phyloP scores from a whole-genome alignment of 1,284 basidiomycete genomes.

The Ustilago hordei region DNA sequence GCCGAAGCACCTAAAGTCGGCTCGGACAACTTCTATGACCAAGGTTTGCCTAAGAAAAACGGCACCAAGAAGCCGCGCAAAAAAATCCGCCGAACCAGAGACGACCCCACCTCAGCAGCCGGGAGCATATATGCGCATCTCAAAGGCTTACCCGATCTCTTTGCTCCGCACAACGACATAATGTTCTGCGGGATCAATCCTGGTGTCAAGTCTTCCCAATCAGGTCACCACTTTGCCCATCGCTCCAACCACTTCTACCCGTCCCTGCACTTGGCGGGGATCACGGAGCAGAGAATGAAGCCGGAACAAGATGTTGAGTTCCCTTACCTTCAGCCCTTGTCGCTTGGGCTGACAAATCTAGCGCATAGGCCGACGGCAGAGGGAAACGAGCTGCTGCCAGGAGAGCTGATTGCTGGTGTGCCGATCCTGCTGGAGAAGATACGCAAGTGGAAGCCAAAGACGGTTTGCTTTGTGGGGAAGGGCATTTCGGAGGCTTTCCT shows the following conservation, averaged over 20 bases:
- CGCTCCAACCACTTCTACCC: slow-evolving; percentile 57
- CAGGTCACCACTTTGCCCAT: slow-evolving; percentile 50
- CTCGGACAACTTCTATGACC: background rate
- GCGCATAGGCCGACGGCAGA: slow-evolving; percentile 48
- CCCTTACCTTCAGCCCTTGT: slow-evolving; percentile 27
- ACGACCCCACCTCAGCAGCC: slow-evolving; percentile 43
- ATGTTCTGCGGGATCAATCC: slow-evolving; percentile 59
- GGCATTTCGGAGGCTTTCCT: slow-evolving; percentile 48
- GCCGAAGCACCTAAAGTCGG: background rate
- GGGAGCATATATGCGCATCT: slow-evolving; percentile 46
- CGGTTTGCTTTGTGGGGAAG: slow-evolving; percentile 50
- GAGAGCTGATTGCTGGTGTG: slow-evolving; percentile 48
- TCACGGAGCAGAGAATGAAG: slow-evolving; percentile 43
- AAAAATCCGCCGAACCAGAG: slow-evolving; percentile 32
- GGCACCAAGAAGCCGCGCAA: slow-evolving; percentile 25
- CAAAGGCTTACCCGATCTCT: slow-evolving; percentile 37
- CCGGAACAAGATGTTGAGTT: slow-evolving; percentile 45
- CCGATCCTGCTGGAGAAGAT: slow-evolving; percentile 42
- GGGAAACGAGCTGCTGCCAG: slow-evolving; percentile 38
- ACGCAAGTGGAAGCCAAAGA: slow-evolving; percentile 30
- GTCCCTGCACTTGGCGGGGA: slow-evolving; percentile 36
- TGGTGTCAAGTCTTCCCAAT: slow-evolving; percentile 40
- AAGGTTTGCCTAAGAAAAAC: background rate
- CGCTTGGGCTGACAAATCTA: slow-evolving; percentile 48
- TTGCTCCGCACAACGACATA: slow-evolving; percentile 39